phyloP scores from a whole-genome alignment of 2,329 filamentous ascomycete species.

The Sarocladiaceae sp. region DNA sequence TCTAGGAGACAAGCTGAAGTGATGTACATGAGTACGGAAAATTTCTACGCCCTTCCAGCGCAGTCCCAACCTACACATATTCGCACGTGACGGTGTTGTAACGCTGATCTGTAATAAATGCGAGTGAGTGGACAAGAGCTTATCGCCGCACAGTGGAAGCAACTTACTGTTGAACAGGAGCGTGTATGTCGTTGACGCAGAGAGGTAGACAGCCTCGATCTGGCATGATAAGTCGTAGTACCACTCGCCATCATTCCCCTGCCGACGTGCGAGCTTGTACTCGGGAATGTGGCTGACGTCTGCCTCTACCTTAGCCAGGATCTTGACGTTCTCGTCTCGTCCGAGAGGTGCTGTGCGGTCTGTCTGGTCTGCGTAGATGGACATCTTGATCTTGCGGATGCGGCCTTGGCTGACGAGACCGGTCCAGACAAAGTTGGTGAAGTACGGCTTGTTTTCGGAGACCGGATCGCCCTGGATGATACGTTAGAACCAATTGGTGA shows the following conservation, averaged over 20 bases:
- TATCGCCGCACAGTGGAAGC: too few species aligned
- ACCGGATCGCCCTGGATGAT: slow-evolving; percentile 33
- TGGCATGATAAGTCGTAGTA: slow-evolving; percentile 36
- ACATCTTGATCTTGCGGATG: slow-evolving; percentile 28
- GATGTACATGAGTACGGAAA: too few species aligned
- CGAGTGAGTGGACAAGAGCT: slow-evolving; percentile 13
- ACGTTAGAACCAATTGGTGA: too few species aligned
- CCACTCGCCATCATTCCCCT: slow-evolving; percentile 31
- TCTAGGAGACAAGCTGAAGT: not conserved
- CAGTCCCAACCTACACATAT: slow-evolving; percentile 27
- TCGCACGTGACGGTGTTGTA: slow-evolving; percentile 39
- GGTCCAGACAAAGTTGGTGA: slow-evolving; percentile 21
- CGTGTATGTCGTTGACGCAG: slow-evolving; percentile 38
- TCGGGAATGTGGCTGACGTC: slow-evolving; percentile 38
- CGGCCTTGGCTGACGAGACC: slow-evolving; percentile 27
- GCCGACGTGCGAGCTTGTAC: slow-evolving; percentile 24
- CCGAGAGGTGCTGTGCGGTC: slow-evolving; percentile 25
- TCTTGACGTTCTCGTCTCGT: slow-evolving; percentile 30
- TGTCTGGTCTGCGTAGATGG: slow-evolving; percentile 24
- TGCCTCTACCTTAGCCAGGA: slow-evolving; percentile 33
- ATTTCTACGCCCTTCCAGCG: too few species aligned
- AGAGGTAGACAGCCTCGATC: slow-evolving; percentile 37
- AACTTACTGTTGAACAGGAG: slow-evolving; percentile 36
- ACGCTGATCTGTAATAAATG: slow-evolving; percentile 25
- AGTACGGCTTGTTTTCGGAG: slow-evolving; percentile 31